Evolutionary conservation across 495 filamentous ascomycete genomes (phyloP).

Genomic region (Penicillium desertorum): DNA sequence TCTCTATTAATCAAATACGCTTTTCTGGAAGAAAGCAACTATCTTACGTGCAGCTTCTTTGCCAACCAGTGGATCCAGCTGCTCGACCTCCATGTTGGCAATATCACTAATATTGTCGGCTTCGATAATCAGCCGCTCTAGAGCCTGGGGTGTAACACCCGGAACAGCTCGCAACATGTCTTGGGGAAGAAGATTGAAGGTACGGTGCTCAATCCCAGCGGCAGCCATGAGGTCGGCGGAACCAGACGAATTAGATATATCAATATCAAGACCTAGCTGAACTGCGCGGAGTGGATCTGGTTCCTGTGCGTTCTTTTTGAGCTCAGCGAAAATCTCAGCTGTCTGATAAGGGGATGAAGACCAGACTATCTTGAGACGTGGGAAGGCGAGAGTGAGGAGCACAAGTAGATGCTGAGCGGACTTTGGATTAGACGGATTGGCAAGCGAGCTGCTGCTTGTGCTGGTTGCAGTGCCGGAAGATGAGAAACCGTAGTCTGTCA

Average conservation of each 20-base stretch:
- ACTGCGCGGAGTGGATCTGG: slow-evolving; percentile 89
- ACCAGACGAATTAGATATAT: slow-evolving; percentile 51
- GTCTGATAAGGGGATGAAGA: slow-evolving; percentile 92
- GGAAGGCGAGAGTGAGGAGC: slow-evolving; percentile 89
- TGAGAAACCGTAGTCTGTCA: slow-evolving; percentile 64
- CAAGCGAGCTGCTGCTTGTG: slow-evolving; percentile 46
- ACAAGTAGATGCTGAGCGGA: slow-evolving; percentile 93
- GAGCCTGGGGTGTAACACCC: slow-evolving; percentile 76
- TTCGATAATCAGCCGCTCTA: slow-evolving; percentile 67
- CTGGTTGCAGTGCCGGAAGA: slow-evolving; percentile 57
- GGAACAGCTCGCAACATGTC: slow-evolving; percentile 89
- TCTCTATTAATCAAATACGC: slow-evolving; percentile 57
- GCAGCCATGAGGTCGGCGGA: slow-evolving; percentile 60
- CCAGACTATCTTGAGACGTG: slow-evolving; percentile 87
- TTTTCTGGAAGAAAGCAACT: slow-evolving; percentile 79
- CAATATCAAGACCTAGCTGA: slow-evolving; percentile 71
- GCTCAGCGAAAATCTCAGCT: slow-evolving; percentile 90
- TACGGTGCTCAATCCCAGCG: slow-evolving; percentile 51
- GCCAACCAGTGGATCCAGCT: slow-evolving; percentile 72
- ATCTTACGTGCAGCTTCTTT: slow-evolving; percentile 78
- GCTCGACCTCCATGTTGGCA: slow-evolving; percentile 78
- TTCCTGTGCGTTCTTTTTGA: slow-evolving; percentile 85
- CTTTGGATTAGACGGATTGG: slow-evolving; percentile 50
- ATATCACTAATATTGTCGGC: slow-evolving; percentile 77
- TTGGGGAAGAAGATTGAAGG: slow-evolving; percentile 66